A percentile compares a stretch with the other conserved stretches of the same genome.
These are phyloP conservation scores for Microcyclosporella mali DNA, from an alignment of 2,329 filamentous ascomycete species.

Conservation along the genomic window DNA sequence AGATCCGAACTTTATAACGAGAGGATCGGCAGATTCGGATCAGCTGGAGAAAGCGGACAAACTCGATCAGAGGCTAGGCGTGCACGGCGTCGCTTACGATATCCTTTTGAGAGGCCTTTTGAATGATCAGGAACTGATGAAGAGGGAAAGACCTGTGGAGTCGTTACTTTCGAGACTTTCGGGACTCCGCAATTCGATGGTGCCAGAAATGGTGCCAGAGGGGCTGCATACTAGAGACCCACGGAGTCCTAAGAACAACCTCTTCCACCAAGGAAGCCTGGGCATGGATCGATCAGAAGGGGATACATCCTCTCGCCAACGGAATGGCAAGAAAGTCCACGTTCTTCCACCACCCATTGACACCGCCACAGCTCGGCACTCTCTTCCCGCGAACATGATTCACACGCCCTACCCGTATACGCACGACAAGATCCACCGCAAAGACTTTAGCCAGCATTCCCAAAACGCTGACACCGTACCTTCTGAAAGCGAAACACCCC, in stretches of 20 bases:
- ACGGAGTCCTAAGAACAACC: conserved; percentile 18
- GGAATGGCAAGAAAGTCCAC: conserved; percentile 25
- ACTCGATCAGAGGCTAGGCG: conserved; percentile 26
- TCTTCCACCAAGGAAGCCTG: conserved; percentile 1
- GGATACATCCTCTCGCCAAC: conserved; percentile 5
- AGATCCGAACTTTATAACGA: conserved; percentile 1
- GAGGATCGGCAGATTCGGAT: conserved; percentile 11
- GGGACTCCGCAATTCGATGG: conserved; percentile 15
- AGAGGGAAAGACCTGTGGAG: conserved; percentile 3
- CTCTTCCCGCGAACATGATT: conserved; percentile 25
- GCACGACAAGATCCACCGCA: conserved; percentile 16
- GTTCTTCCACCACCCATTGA: conserved; percentile 32
- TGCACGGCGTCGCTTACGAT: conserved; percentile 30
- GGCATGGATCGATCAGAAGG: not conserved
- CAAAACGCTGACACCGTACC: conserved; percentile 1
- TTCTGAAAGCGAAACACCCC: conserved; percentile 7
- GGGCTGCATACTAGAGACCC: conserved; percentile 21
- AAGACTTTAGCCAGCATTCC: conserved; percentile 20
- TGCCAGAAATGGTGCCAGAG: conserved; percentile 19
- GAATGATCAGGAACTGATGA: conserved; percentile 23
- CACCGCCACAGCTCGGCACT: conserved; percentile 17
- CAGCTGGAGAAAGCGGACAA: conserved; percentile 12
- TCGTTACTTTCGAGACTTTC: conserved; percentile 3
- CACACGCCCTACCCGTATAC: conserved; percentile 31
- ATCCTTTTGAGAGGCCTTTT: conserved; percentile 30